Conservation (phyloP, 2,329 filamentous ascomycete genomes). For the Arachnopeziza araneosa region DNA sequence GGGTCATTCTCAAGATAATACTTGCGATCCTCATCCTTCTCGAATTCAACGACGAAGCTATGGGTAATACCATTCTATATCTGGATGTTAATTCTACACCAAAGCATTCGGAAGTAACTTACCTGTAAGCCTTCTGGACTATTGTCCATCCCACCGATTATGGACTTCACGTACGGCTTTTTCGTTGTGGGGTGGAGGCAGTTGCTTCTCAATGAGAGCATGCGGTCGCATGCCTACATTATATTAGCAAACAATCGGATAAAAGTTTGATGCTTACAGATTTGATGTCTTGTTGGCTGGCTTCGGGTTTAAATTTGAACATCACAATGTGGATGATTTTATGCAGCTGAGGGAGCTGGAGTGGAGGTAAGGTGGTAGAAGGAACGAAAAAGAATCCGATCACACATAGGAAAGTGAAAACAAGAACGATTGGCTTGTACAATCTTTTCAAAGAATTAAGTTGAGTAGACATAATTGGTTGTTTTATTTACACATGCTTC, state of each 20-base stretch:
- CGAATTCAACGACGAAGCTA: constrained; percentile 62
- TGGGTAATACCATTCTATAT: constrained; percentile 57
- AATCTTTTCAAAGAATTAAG: background rate
- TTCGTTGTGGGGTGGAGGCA: constrained; percentile 54
- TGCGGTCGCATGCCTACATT: constrained; percentile 46
- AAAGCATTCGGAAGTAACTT: background rate
- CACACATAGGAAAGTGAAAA: background rate
- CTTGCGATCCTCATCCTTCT: constrained; percentile 56
- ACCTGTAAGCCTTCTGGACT: background rate
- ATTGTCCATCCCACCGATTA: constrained; percentile 45
- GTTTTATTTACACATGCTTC: too few species aligned
- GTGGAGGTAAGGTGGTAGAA: background rate
- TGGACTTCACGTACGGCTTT: constrained; percentile 52
- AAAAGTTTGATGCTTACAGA: constrained; percentile 39
- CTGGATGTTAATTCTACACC: background rate
- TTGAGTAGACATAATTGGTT: background rate
- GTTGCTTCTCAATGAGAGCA: constrained; percentile 49
- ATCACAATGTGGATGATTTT: constrained; percentile 60
- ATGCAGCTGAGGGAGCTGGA: constrained; percentile 37
- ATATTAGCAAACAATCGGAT: background rate
- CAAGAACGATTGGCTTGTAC: background rate
- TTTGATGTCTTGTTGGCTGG: constrained; percentile 43
- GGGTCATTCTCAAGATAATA: constrained; percentile 64
- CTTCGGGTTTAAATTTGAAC: constrained; percentile 54
- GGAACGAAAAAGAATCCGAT: background rate